Conservation (phyloP, 139 green algal genomes). For the Pseudopediastrum boryanum region DNA sequence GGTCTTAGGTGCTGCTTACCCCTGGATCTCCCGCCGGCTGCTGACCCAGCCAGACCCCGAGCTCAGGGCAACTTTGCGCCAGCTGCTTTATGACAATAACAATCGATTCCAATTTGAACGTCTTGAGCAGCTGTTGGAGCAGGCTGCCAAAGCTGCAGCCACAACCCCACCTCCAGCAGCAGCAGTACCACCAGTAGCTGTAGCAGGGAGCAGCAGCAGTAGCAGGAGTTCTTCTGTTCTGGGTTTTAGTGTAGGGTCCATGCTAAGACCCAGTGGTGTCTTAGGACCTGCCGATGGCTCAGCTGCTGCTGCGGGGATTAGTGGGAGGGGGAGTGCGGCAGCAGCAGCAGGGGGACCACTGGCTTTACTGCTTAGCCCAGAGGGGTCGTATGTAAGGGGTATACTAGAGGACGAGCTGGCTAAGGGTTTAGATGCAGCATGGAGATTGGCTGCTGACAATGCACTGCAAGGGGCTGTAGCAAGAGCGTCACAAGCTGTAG, state of each 20-base stretch:
- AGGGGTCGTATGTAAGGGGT: conserved; percentile 71
- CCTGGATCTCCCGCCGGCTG: conserved; percentile 84
- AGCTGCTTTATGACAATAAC: conserved; percentile 79
- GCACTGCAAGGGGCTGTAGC: neutral
- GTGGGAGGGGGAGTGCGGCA: conserved; percentile 38
- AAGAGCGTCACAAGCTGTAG: neutral
- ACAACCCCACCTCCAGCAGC: neutral
- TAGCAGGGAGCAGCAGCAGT: neutral
- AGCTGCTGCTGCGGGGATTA: neutral
- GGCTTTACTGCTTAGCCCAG: conserved; percentile 73
- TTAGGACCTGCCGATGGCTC: neutral
- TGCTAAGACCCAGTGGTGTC: neutral
- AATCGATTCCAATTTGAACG: conserved; percentile 75
- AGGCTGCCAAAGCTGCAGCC: conserved; percentile 25
- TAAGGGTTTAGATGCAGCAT: conserved; percentile 81
- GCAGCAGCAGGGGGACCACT: conserved; percentile 59
- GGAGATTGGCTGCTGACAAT: conserved; percentile 64
- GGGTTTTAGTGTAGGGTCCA: neutral
- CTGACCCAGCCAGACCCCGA: conserved; percentile 76
- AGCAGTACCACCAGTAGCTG: neutral
- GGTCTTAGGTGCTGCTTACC: conserved; percentile 84
- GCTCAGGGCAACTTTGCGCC: conserved; percentile 70
- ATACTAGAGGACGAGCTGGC: conserved; percentile 88
- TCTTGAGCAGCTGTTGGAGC: conserved; percentile 83
- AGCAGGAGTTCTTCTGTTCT: neutral